Conservation (phyloP, 2,329 filamentous ascomycete species). For the Blastomyces emzantsi region DNA sequence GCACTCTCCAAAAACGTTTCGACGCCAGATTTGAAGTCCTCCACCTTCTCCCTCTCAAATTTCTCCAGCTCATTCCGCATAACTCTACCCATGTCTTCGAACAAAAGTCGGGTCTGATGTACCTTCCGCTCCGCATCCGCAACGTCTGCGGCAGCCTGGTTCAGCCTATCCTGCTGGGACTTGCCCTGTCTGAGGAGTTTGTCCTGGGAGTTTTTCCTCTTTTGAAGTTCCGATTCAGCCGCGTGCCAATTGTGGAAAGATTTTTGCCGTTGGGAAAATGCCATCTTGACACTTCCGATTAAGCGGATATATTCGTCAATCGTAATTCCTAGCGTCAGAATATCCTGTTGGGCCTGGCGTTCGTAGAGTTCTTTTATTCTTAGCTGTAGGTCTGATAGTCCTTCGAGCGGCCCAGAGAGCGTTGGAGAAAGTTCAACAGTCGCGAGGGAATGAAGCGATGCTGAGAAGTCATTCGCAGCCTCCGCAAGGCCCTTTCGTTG, state of each 20-base stretch:
- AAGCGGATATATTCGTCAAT: slow-evolving; percentile 97
- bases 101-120: slow-evolving; percentile 78
- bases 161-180: slow-evolving; percentile 89
- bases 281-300: slow-evolving; percentile 89
- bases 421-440: slow-evolving; percentile 85
- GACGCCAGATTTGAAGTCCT: slow-evolving; percentile 96
- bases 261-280: slow-evolving; percentile 87
- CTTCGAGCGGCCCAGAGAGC: slow-evolving; percentile 80
- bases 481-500: slow-evolving; percentile 93
- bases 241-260: slow-evolving; percentile 90
- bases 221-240: slow-evolving; percentile 81
- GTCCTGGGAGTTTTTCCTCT: slow-evolving; percentile 81
- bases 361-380: slow-evolving; percentile 94
- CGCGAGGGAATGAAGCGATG: slow-evolving; percentile 83
- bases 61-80: slow-evolving; percentile 87
- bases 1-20: slow-evolving; percentile 97
- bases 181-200: slow-evolving; percentile 92
- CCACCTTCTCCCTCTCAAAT: slow-evolving; percentile 95
- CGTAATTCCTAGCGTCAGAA: slow-evolving; percentile 91
- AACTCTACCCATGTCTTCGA: slow-evolving; percentile 93
- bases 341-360: slow-evolving; percentile 92
- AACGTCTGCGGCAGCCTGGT: slow-evolving; percentile 86
- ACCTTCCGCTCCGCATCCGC: slow-evolving; percentile 90
- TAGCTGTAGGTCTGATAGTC: slow-evolving; percentile 84
- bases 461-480: slow-evolving; percentile 85